Evolutionary conservation across 2,329 filamentous ascomycete genomes (phyloP).

Genomic region (Monosporascus sp.): DNA sequence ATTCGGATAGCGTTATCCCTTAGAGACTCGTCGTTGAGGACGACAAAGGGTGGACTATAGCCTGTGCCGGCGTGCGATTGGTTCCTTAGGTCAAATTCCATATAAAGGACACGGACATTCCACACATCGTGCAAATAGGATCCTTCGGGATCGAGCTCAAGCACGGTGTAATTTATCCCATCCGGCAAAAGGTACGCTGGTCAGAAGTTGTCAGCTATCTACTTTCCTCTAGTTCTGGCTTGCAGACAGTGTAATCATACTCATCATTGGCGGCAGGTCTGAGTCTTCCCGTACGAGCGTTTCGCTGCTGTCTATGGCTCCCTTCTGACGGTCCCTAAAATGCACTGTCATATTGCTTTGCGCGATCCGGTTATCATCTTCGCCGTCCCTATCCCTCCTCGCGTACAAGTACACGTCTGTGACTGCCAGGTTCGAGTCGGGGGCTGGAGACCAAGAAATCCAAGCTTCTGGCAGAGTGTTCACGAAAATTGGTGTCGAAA

Average conservation of each 20-base stretch:
- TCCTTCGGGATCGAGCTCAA: background rate
- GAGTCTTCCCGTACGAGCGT: background rate
- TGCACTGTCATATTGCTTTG: background rate
- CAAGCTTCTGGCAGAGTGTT: too few species aligned
- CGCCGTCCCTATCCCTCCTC: background rate
- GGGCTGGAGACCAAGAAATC: background rate
- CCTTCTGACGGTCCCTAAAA: too few species aligned
- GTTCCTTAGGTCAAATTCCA: background rate
- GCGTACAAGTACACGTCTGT: background rate
- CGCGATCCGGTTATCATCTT: background rate
- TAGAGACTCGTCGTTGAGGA: background rate
- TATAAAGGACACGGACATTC: background rate
- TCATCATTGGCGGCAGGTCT: too few species aligned
- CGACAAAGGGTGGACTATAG: background rate
- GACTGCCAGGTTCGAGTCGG: background rate
- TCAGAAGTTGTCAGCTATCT: background rate
- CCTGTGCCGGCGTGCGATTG: background rate
- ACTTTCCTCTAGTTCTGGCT: background rate
- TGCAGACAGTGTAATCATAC: background rate
- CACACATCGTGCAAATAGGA: background rate
- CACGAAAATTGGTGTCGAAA: background rate
- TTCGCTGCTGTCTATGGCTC: background rate
- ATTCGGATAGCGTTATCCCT: fast-evolving
- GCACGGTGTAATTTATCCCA: background rate
- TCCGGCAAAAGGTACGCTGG: fast-evolving